Percentiles rank a stretch among this genome's conserved stretches.
Evolutionary conservation across 2,329 filamentous ascomycete species (phyloP).

Genomic region (Pseudogymnoascus sp.): DNA sequence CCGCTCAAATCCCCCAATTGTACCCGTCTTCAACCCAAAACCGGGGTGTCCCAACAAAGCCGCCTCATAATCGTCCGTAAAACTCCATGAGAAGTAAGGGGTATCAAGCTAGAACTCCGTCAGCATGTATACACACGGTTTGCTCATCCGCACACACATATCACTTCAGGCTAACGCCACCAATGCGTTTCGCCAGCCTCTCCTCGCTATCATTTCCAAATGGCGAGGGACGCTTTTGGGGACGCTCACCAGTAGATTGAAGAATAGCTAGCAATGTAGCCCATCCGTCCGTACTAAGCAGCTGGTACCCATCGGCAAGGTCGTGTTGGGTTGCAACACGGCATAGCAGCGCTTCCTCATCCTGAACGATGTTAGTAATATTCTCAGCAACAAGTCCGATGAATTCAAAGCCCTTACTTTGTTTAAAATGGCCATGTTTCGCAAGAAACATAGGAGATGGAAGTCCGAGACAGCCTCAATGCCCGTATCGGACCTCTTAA

Average conservation of each 20-base stretch:
- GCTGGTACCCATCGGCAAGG: conserved; percentile 68
- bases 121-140: background rate
- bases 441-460: conserved; percentile 83
- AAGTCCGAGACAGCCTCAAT: conserved; percentile 79
- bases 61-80: background rate
- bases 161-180: conserved; percentile 51
- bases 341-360: conserved; percentile 80
- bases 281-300: conserved; percentile 86
- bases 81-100: conserved; percentile 5
- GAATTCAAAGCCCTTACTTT: conserved; percentile 53
- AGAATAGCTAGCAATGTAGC: conserved; percentile 87
- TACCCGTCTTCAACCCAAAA: background rate
- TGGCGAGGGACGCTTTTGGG: conserved; percentile 60
- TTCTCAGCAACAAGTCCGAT: conserved; percentile 17
- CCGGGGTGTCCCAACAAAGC: background rate
- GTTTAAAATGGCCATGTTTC: conserved; percentile 69
- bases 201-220: conserved; percentile 25
- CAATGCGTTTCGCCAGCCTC: conserved; percentile 56
- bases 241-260: conserved; percentile 94
- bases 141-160: conserved; percentile 5
- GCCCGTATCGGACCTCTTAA: conserved; percentile 52
- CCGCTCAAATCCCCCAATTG: background rate
- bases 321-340: conserved; percentile 76
- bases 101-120: background rate
- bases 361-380: conserved; percentile 43